A percentile compares a stretch with the other conserved stretches of the same genome.
Conservation (phyloP, 2,329 filamentous ascomycete species). For the Sporothrix phasma region DNA sequence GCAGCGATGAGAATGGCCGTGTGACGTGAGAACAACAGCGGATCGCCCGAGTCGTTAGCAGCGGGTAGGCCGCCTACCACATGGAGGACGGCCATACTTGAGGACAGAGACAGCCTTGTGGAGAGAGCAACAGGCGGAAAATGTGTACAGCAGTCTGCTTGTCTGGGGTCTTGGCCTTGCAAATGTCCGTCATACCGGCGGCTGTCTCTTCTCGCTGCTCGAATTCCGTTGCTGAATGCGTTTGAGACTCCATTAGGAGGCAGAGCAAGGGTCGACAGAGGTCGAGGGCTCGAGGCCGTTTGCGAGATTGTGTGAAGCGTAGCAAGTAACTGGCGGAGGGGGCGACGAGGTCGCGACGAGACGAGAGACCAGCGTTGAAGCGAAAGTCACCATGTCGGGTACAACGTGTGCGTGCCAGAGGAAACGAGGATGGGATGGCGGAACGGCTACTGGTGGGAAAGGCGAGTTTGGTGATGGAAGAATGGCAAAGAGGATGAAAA, state of each 20-base stretch:
- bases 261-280: no score
- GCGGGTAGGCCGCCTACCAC: constrained; percentile 8
- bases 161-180: no score
- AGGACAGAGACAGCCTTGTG: neutral
- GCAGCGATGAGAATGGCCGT: neutral
- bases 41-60: neutral
- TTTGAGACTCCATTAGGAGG: neutral
- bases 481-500: neutral
- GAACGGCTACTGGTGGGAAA: neutral
- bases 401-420: neutral
- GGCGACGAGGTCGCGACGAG: neutral
- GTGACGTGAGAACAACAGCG: neutral
- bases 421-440: neutral
- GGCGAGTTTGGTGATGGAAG: neutral
- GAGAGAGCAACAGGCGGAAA: neutral
- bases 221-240: neutral
- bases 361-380: neutral
- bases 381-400: neutral
- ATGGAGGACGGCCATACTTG: constrained; percentile 7
- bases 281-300: no score
- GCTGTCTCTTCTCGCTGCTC: neutral
- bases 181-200: no score
- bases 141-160: neutral
- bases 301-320: no score
- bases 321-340: no score